These are phyloP conservation scores for Quercus ilex DNA, from an alignment of 306 rosid species.

Conservation along the genomic window DNA sequence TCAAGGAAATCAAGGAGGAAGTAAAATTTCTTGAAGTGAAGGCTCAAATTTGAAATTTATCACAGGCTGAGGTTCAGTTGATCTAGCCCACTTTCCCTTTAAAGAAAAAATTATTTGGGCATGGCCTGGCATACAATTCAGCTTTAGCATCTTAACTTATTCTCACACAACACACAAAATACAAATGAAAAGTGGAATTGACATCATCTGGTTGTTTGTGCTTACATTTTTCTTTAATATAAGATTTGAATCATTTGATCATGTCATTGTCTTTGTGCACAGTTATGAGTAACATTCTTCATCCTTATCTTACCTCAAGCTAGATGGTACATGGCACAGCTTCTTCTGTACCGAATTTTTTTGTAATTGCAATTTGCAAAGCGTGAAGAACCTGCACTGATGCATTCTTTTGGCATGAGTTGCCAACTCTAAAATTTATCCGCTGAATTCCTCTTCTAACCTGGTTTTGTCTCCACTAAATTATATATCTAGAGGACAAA, in stretches of 20 bases:
- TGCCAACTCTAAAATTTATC: too few species aligned
- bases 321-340: too few species aligned
- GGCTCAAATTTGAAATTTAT: not conserved
- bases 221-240: not conserved
- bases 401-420: too few species aligned
- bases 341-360: too few species aligned
- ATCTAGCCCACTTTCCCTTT: not conserved
- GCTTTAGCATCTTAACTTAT: too few species aligned
- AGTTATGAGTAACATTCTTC: not conserved
- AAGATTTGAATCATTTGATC: not conserved
- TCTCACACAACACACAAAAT: not conserved
- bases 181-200: not conserved
- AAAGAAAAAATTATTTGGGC: not conserved
- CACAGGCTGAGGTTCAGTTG: slow-evolving; percentile 1
- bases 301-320: too few species aligned
- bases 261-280: not conserved
- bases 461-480: too few species aligned
- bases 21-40: slow-evolving; percentile 19
- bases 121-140: not conserved
- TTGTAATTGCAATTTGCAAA: too few species aligned
- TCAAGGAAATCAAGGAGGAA: slow-evolving; percentile 60
- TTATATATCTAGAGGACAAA: too few species aligned
- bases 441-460: too few species aligned
- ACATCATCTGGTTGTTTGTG: not conserved
- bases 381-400: too few species aligned